Conservation (phyloP, 805 yeast species). For the Metschnikowia reukaufii region DNA sequence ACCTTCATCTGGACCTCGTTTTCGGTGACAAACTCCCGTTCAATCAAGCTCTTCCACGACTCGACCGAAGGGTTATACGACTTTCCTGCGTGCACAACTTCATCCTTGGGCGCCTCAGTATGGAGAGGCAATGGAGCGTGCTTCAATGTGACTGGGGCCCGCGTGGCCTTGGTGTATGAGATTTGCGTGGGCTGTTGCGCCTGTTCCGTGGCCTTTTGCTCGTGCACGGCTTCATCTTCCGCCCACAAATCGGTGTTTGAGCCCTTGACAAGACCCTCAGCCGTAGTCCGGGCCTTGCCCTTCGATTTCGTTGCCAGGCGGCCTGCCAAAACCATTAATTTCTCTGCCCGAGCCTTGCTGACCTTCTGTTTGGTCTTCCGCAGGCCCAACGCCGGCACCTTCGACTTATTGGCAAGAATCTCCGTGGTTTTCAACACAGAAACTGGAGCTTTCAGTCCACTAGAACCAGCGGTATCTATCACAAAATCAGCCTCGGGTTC, state of each 20-base stretch:
- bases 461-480: constrained; percentile 41
- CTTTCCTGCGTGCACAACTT: constrained; percentile 77
- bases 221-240: constrained; percentile 25
- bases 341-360: constrained; percentile 58
- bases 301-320: constrained; percentile 56
- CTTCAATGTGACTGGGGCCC: constrained; percentile 55
- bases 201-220: constrained; percentile 2
- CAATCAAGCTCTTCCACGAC: constrained; percentile 75
- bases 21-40: constrained; percentile 65
- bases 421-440: constrained; percentile 59
- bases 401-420: constrained; percentile 71
- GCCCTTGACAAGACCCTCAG: constrained; percentile 61
- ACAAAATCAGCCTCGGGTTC: constrained; percentile 54
- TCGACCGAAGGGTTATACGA: constrained; percentile 89
- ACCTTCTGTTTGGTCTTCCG: constrained; percentile 57
- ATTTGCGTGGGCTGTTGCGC: constrained; percentile 17
- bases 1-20: constrained; percentile 65
- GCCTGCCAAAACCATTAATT: constrained; percentile 77
- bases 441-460: constrained; percentile 37
- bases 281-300: constrained; percentile 52
- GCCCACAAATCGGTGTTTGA: constrained; percentile 69
- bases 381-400: constrained; percentile 62
- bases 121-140: constrained; percentile 54
- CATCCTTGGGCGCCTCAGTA: constrained; percentile 32
- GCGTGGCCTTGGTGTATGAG: constrained; percentile 43